Base-by-base conservation (phyloP, 768 basidiomycete genomes). In the Lactifluus piperatus region DNA sequence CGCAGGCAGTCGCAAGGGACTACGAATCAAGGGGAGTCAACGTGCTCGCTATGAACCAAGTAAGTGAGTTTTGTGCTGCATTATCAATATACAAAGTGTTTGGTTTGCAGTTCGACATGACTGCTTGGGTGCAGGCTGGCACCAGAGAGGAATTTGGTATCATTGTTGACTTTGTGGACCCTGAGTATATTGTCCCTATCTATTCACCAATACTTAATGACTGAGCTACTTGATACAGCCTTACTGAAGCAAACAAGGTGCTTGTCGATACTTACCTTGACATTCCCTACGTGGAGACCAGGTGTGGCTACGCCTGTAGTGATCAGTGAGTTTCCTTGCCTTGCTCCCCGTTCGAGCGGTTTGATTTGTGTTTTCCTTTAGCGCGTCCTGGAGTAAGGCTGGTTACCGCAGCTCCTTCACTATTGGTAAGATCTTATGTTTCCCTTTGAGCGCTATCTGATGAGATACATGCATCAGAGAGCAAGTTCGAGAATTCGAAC, bases 271-370 rank as follows among this genome's bases (percentile, higher is more conserved):
- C 74, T 58, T 97, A 97, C 70, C 80, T 94, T 55, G 79, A 83
- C 68, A 92, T 95, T 64, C 92, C 93, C 27, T 91, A 81, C 66
- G 86, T 83, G 27, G 83, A 90, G 77, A 97, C 94, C 57, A 78
- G 86, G 76, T 95, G 94, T 74, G 91, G 89, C 36, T 95, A 97
- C 68, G 92, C 91, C 53, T 97, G 93, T 77, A 91, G 88, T 65
- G 93, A 95, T 72, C 92, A 94, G 88, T 91, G 74, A 69, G 77
- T 62, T 39, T 51, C 65, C 27, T 58, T 37, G 63, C 68, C 70
- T 65, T n/a, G n/a, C n/a, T 65, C 30, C 63, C 46, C 51, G 51
- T 47, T 52, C 43, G 52, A 65, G 65, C 62, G 67, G 68, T 64
- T 69, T 72, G 60, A 70, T 7, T 64, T 54, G 47, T 34, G 39